Conservation (phyloP, 352 stramenopile genomes). For the Hyaloperonospora arabidopsidis region DNA sequence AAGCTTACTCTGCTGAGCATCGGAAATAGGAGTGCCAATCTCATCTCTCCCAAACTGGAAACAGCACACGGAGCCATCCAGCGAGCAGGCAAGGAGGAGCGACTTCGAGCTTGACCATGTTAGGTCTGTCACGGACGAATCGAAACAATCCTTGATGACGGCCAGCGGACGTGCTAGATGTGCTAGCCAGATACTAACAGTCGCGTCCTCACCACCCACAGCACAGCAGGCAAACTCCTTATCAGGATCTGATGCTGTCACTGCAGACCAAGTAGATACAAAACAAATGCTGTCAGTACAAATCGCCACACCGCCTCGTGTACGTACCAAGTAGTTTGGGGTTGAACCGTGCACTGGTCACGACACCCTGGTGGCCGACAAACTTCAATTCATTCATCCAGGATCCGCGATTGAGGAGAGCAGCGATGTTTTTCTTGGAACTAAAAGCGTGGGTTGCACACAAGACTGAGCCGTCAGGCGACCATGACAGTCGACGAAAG, state of each 20-base stretch:
- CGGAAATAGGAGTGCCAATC: conserved; percentile 61
- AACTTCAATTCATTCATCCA: conserved; percentile 85
- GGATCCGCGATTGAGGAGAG: conserved; percentile 61
- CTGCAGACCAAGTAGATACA: conserved; percentile 20
- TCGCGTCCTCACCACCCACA: conserved; percentile 73
- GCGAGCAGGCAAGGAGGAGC: conserved; percentile 60
- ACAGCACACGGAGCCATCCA: conserved; percentile 79
- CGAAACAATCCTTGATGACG: conserved; percentile 80
- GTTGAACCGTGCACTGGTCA: conserved; percentile 80
- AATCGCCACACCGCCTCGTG: neutral
- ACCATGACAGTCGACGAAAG: conserved; percentile 80
- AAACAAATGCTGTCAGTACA: conserved; percentile 5
- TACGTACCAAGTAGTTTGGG: conserved; percentile 57
- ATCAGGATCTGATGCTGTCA: conserved; percentile 43
- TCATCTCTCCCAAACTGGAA: conserved; percentile 67
- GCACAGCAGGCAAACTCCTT: conserved; percentile 83
- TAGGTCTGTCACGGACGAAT: conserved; percentile 75
- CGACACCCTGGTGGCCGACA: conserved; percentile 70
- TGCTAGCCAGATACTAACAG: conserved; percentile 80
- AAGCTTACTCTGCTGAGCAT: conserved; percentile 68
- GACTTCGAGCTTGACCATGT: conserved; percentile 55
- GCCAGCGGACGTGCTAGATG: conserved; percentile 66
- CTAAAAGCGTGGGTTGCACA: conserved; percentile 80
- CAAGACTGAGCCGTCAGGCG: conserved; percentile 68
- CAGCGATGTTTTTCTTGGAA: conserved; percentile 83